Evolutionary conservation across 108 stramenopile species (phyloP), one percentile per base, ranked within the genome.

Genomic region (Fistulifera solaris): DNA sequence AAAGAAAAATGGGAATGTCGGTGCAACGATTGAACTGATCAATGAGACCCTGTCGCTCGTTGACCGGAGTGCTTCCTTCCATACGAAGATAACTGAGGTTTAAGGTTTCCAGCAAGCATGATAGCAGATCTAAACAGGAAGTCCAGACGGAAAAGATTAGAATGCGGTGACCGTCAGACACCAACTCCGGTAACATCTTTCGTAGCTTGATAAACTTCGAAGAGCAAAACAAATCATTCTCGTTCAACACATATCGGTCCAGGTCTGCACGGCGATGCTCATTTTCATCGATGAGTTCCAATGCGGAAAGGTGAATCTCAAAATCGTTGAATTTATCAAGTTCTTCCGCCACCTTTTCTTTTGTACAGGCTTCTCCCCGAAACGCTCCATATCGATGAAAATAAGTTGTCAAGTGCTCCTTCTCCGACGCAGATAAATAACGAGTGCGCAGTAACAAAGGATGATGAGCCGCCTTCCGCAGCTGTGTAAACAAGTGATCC

Each of bases 381-480:
- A 95, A 98, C 54, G 85, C 84, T 5, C 72, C 67, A 39, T 73
- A 74, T 50, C 67, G 54, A 58, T 87, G 49, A 26, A 83, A 59
- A 16, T 61, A 40, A 7, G 63, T 52, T 0, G 78, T 66, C 23
- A 97, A 59, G 48, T 76, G 57, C 7, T 72, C 58, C 14, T 73
- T 64, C 19, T 86, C 83, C 19, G 35, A 56, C 13, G 51, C 62
- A 12, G 76, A 58, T 19, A 57, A 83, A 54, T 85, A 77, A 24
- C 87, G 73, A 10, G 72, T 73, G 40, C 94, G 84, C 17, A 98
- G 71, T 4, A 98, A 67, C 16, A 96, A 65, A 11, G 95, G 91
- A 67, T 98, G 97, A 62, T 98, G 95, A 1, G 97, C 97, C 7
- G 85, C 94, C 69, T 98, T 98, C 27, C 97, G 83, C 6, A 96